Base-by-base conservation (phyloP, 164 flowering plant genomes). In the Umbellularia californica region DNA sequence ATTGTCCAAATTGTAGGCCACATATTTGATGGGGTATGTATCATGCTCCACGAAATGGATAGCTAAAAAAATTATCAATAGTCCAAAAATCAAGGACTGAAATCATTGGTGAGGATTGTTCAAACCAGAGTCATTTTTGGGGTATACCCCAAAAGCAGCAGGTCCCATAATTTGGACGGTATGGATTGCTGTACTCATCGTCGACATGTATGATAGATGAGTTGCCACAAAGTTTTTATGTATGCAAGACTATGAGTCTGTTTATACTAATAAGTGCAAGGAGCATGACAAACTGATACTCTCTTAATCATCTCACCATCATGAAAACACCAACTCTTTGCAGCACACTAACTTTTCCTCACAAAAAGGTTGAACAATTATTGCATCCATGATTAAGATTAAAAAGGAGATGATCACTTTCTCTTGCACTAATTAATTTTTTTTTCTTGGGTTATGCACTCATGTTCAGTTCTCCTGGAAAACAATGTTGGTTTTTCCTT, bases 371-470 rank as follows among this genome's bases (percentile, higher is more conserved):
- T 71, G 60, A 70, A 84, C 82, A 86, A 91, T 89, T 80, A 90
- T 90, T 79, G 65, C 83, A 76, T 80, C 64, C 82, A 89, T 89
- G 93, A 90, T 90, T 90, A 85, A 83, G 79, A 76, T 77, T 75
- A 70, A 73, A 51, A 82, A 74, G 80, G 70, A 75, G 78, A 77
- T 74, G 70, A 72, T 50, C 72, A 72, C 80, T 81, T 86, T 80
- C 70, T 79, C 28, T 75, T 72, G 68, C 68, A 78, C 77, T 35
- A 30, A 30, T 30, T 30, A 28, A 5, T 27, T 58, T 74, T 58
- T 52, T 20, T 58, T 35, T 64, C 47, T 64, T 65, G 72, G 52
- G 76, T 58, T 52, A 52, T 77, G 84, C 71, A 78, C 81, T 79
- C 77, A 71, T 78, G 76, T 67, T 69, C 72, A 77, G 66, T 77